phyloP scores from a whole-genome alignment of 2,329 filamentous ascomycete genomes.

The Apiospora aurea region DNA sequence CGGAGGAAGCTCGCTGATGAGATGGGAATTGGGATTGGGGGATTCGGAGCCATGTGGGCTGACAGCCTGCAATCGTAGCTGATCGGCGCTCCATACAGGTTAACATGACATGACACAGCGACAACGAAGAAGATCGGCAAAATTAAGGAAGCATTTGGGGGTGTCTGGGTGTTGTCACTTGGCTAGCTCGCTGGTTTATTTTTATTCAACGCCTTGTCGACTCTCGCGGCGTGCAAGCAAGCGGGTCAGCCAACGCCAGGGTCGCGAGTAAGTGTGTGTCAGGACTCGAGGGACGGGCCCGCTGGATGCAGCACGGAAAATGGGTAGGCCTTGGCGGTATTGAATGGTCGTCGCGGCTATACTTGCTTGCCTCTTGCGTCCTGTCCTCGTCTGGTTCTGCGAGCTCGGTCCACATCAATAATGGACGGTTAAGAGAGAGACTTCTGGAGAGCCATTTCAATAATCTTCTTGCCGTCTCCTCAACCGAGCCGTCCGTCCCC shows the following conservation, averaged over 20 bases:
- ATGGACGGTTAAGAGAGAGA: not conserved
- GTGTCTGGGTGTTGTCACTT: not conserved
- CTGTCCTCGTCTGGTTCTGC: not conserved
- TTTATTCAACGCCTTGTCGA: constrained; percentile 17
- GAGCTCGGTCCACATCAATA: not conserved
- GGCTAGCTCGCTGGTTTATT: not conserved
- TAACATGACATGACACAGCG: not conserved
- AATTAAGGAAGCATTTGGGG: not conserved
- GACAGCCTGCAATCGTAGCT: not conserved
- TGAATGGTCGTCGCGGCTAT: constrained; percentile 3
- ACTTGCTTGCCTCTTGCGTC: not conserved
- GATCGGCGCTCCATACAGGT: not conserved
- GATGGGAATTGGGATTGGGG: not conserved
- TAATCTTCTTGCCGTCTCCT: not conserved
- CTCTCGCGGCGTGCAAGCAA: not conserved
- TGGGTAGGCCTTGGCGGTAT: constrained; percentile 3
- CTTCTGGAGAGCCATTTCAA: not conserved
- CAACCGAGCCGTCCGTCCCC: constrained; percentile 12
- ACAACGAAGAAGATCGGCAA: constrained; percentile 2
- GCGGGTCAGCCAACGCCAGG: not conserved
- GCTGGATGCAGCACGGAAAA: constrained; percentile 6
- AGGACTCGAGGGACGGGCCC: constrained; percentile 9
- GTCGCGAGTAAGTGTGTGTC: constrained; percentile 9
- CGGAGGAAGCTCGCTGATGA: constrained; percentile 2
- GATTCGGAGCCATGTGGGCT: not conserved